Evolutionary conservation across 2,329 filamentous ascomycete species (phyloP).

Genomic region (Daldinia eschscholtzii): DNA sequence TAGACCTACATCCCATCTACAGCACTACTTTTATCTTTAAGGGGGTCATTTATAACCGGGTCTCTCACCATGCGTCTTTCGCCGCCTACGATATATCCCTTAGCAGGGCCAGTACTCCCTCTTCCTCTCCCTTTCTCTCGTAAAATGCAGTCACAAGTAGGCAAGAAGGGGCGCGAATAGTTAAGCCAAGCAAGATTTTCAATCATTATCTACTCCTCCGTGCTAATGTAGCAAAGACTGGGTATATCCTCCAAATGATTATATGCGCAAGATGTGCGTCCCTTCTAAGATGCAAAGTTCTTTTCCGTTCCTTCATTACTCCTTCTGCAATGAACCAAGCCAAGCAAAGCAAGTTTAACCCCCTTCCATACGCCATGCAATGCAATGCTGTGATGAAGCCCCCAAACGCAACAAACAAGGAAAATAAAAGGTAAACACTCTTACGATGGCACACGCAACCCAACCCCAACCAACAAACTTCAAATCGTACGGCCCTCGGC

Average conservation of each 20-base stretch:
- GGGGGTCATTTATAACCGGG: neutral
- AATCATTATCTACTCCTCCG: neutral
- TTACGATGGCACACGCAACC: neutral
- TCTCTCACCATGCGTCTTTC: neutral
- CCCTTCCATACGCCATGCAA: neutral
- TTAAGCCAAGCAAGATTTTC: constrained; percentile 1
- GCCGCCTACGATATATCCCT: neutral
- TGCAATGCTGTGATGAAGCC: neutral
- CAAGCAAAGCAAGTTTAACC: neutral
- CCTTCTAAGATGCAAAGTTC: neutral
- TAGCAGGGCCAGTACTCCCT: neutral
- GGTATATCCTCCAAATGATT: neutral
- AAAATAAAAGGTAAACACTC: neutral
- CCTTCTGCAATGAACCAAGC: neutral
- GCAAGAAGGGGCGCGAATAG: neutral
- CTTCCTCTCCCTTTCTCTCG: neutral
- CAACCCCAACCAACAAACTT: neutral
- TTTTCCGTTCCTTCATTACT: neutral
- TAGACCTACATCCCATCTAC: neutral
- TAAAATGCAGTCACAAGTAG: neutral
- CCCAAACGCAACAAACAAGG: neutral
- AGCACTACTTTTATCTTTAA: neutral
- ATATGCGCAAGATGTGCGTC: neutral
- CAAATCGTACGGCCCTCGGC: neutral
- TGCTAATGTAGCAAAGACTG: neutral